These are phyloP conservation scores for Tylopilus sp. DNA, from an alignment of 768 basidiomycete species.

Conservation along the genomic window DNA sequence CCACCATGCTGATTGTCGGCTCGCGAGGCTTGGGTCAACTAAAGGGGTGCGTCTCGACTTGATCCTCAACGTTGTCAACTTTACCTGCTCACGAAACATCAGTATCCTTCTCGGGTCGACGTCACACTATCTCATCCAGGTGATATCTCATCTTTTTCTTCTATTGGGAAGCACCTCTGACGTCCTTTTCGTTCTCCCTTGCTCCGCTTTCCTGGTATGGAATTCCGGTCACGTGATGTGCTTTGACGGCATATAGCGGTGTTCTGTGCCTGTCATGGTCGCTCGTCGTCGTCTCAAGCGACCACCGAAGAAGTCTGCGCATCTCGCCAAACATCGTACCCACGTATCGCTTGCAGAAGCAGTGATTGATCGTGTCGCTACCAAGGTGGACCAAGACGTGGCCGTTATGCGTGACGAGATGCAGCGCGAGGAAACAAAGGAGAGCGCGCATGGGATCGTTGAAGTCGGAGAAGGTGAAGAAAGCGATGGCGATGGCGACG, in stretches of 20 bases:
- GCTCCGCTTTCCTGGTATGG: too few relatives aligned
- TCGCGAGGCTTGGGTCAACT: constrained; percentile 87
- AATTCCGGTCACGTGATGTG: background rate
- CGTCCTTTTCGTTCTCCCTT: background rate
- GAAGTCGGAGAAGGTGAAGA: constrained; percentile 28
- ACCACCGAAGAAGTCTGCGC: constrained; percentile 75
- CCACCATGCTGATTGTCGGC: constrained; percentile 91
- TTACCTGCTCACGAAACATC: background rate
- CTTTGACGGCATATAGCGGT: constrained; percentile 52
- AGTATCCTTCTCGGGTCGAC: constrained; percentile 94
- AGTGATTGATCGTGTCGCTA: constrained; percentile 82
- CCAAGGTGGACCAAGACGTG: constrained; percentile 83
- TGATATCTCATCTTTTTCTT: constrained; percentile 25
- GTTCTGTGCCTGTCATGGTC: constrained; percentile 95
- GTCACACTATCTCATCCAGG: constrained; percentile 90
- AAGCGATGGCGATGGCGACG: constrained; percentile 25
- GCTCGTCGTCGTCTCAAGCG: constrained; percentile 88
- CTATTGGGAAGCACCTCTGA: background rate
- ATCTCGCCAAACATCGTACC: constrained; percentile 75
- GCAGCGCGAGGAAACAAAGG: constrained; percentile 53
- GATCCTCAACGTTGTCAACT: too few relatives aligned
- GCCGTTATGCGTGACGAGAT: constrained; percentile 78
- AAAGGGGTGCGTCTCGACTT: constrained; percentile 61
- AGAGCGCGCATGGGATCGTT: constrained; percentile 9
- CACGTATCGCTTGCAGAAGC: constrained; percentile 84